A percentile compares a stretch with the other conserved stretches of the same genome.
Conservation (phyloP, 768 basidiomycete genomes). For the Calocybe cyanea region DNA sequence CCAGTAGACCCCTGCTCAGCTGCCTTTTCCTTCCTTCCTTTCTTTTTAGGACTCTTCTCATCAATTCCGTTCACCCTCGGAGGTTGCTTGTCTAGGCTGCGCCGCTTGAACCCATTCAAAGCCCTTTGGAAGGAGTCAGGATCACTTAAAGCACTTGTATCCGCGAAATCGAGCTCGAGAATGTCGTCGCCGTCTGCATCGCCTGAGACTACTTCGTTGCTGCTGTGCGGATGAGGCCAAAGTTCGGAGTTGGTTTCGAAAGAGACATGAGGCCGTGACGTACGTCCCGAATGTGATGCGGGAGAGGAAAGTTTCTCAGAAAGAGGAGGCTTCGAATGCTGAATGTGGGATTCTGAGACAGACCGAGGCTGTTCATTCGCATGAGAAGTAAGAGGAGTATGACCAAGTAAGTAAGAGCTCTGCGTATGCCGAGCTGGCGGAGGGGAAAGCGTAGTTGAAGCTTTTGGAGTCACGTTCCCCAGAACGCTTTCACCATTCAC, state of each 20-base stretch:
- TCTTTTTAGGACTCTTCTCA: conserved; percentile 22
- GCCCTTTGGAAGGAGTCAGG: conserved; percentile 49
- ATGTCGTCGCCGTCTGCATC: conserved; percentile 51
- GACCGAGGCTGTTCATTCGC: not conserved
- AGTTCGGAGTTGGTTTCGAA: conserved; percentile 63
- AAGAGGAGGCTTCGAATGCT: not conserved
- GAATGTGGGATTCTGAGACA: not conserved
- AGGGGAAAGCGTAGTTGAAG: not conserved
- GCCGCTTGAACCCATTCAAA: not conserved
- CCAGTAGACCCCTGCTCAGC: conserved; percentile 28
- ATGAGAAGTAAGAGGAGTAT: not conserved
- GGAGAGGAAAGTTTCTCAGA: not conserved
- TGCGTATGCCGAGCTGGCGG: not conserved
- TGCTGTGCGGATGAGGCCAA: conserved; percentile 63
- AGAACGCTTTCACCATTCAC: conserved; percentile 28
- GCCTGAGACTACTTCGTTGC: conserved; percentile 31
- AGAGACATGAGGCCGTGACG: conserved; percentile 46
- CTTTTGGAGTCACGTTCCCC: conserved; percentile 64
- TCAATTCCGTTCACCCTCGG: conserved; percentile 1
- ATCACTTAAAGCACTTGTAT: conserved; percentile 70
- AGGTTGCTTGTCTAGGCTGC: not conserved
- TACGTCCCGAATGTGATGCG: not conserved
- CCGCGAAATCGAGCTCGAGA: conserved; percentile 72
- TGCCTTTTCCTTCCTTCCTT: conserved; percentile 26
- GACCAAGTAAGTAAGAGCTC: not conserved